Evolutionary conservation across 2,329 filamentous ascomycete genomes (phyloP), one percentile per base, ranked within the genome.

Genomic region (Juglanconis oblonga): DNA sequence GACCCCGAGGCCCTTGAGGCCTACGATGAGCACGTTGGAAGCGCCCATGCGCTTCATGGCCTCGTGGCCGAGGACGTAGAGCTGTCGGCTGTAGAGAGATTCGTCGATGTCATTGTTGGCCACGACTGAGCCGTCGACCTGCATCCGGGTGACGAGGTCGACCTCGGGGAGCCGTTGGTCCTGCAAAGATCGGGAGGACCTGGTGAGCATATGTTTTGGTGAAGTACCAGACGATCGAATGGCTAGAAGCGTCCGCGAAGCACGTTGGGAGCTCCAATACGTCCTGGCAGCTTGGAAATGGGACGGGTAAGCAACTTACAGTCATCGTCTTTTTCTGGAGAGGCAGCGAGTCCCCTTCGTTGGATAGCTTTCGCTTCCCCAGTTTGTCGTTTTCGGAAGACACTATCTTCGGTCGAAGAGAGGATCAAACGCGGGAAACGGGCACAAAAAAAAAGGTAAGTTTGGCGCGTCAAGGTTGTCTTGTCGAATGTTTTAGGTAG

Each of bases 21-120:
- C 95, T 64, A 94, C 90, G 59, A 99, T 83, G 56, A 99, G 89
- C 62, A 99, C 86, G 72, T 98, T 96, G 58, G 95, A 98, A 64
- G 92, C 91, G 71, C 93, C 87, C 95, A 99, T 99, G 71, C 95
- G 92, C 83, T 96, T 98, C 95, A 99, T 99, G 66, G 95, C 95
- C 76, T 88, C 86, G 69, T 89, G 86, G 65, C 86, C 86, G 55
- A 88, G 74, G 62, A 89, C 87, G 71, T 89, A 89, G 68, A 90
- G 87, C 77, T 90, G 87, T 72, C 87, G 83, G 72, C 87, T 89
- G 79, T 90, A 90, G 68, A 90, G 85, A 58, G 86, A 87, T 73
- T 90, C 87, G 68, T 90, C 87, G 78, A 90, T 90, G 65, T 88
- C 86, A 71, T 72, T 78, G 61, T 75, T 75, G 66, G 80, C 82